Conservation (phyloP, 2,329 filamentous ascomycete species). For the Botryotinia narcissicola region DNA sequence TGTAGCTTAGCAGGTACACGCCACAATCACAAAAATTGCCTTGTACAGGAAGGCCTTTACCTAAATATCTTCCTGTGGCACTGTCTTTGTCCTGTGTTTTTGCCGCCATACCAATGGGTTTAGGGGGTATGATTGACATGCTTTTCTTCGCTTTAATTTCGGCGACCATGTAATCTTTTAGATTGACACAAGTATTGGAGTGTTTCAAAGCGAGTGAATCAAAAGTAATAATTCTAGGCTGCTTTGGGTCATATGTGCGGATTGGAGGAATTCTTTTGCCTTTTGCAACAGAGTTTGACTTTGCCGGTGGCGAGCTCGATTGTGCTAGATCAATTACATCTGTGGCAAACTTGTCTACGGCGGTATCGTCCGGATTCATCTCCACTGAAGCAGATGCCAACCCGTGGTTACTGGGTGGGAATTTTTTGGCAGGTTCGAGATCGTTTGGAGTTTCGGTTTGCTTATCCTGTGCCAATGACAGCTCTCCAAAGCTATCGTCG, state of each 20-base stretch:
- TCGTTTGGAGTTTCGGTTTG: neutral
- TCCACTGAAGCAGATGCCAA: neutral
- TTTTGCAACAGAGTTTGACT: constrained; percentile 35
- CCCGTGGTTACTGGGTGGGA: neutral
- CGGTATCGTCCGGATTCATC: neutral
- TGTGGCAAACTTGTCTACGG: neutral
- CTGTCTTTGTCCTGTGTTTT: constrained; percentile 40
- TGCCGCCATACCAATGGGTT: constrained; percentile 60
- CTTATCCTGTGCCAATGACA: neutral
- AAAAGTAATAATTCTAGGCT: constrained; percentile 76
- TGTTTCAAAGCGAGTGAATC: constrained; percentile 76
- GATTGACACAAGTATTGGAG: constrained; percentile 58
- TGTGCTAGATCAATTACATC: constrained; percentile 9
- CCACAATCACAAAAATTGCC: constrained; percentile 88
- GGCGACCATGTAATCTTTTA: constrained; percentile 74
- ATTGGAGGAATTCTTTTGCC: constrained; percentile 33
- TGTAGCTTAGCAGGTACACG: constrained; percentile 79
- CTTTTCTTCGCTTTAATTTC: constrained; percentile 66
- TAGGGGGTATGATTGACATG: constrained; percentile 36
- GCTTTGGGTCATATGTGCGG: constrained; percentile 48
- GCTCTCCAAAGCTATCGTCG: neutral
- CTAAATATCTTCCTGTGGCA: neutral
- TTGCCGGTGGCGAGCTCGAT: neutral
- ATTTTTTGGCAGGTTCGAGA: neutral
- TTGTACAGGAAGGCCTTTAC: constrained; percentile 67